Evolutionary conservation across 2,329 filamentous ascomycete species (phyloP).

Genomic region (Aureobasidium sp.): DNA sequence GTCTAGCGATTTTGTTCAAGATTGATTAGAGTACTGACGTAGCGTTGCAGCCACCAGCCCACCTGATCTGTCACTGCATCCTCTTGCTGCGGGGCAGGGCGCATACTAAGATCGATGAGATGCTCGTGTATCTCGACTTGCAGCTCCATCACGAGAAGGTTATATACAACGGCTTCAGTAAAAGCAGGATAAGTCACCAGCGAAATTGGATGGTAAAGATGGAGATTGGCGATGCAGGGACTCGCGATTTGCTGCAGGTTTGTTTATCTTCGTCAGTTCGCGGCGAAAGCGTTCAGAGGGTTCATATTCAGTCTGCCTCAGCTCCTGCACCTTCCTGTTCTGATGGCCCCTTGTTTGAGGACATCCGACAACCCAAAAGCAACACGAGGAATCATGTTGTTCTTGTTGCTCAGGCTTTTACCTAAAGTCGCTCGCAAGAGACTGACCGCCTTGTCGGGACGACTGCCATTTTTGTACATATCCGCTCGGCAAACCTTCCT

Average conservation of each 20-base stretch:
- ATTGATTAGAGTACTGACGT: conserved; percentile 2
- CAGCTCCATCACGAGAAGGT: not conserved
- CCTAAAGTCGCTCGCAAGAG: not conserved
- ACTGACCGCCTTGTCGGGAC: not conserved
- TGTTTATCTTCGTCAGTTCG: not conserved
- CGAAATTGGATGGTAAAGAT: not conserved
- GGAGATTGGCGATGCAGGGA: not conserved
- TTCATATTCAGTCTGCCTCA: too few relatives aligned
- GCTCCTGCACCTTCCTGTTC: not conserved
- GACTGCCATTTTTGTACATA: not conserved
- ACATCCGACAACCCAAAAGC: not conserved
- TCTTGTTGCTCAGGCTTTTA: not conserved
- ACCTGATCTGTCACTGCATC: not conserved
- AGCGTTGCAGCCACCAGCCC: conserved; percentile 9
- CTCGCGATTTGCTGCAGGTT: not conserved
- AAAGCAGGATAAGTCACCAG: not conserved
- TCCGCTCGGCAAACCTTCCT: conserved; percentile 4
- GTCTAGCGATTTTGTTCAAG: not conserved
- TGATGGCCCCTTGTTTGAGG: not conserved
- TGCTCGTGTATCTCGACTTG: conserved; percentile 6
- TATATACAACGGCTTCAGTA: not conserved
- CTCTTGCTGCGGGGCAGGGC: not conserved
- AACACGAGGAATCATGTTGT: not conserved
- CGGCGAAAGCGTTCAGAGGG: not conserved
- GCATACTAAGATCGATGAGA: not conserved